A percentile compares a stretch with the other conserved stretches of the same genome.
Conservation (phyloP, 176 grass and related monocot species). For the Oryza brachyantha region DNA sequence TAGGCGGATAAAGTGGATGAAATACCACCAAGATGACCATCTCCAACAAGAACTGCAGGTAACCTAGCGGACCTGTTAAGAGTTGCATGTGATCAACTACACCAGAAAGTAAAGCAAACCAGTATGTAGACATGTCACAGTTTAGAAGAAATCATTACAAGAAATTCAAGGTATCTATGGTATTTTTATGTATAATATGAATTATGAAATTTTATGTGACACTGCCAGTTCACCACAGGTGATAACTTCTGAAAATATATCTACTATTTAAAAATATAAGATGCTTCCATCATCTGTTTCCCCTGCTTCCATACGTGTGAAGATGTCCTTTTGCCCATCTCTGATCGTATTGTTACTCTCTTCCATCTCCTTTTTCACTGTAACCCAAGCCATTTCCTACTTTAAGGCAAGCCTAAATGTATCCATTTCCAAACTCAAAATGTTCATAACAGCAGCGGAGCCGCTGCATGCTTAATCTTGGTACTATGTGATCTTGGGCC, state of each 20-base stretch:
- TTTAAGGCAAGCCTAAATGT: too few relatives aligned
- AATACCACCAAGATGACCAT: slow-evolving; percentile 87
- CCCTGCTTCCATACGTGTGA: too few relatives aligned
- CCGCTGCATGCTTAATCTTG: too few relatives aligned
- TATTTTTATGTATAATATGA: neutral
- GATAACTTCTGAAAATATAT: neutral
- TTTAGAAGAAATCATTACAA: neutral
- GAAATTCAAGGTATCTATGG: neutral
- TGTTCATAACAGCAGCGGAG: too few relatives aligned
- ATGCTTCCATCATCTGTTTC: too few relatives aligned
- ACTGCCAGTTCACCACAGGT: neutral
- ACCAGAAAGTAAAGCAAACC: neutral
- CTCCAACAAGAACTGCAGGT: slow-evolving; percentile 88
- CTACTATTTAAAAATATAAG: too few relatives aligned
- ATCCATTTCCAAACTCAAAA: too few relatives aligned
- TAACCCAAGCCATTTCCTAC: too few relatives aligned
- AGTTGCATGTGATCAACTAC: slow-evolving; percentile 2
- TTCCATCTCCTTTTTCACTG: too few relatives aligned
- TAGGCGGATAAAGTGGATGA: slow-evolving; percentile 90
- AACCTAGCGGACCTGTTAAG: slow-evolving; percentile 74
- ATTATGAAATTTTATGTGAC: neutral
- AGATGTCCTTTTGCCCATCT: too few relatives aligned
- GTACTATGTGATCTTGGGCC: too few relatives aligned
- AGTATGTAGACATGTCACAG: neutral
- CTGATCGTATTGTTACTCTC: too few relatives aligned